Base-by-base conservation (phyloP, 768 basidiomycete genomes). In the Phlegmacium glaucopus region DNA sequence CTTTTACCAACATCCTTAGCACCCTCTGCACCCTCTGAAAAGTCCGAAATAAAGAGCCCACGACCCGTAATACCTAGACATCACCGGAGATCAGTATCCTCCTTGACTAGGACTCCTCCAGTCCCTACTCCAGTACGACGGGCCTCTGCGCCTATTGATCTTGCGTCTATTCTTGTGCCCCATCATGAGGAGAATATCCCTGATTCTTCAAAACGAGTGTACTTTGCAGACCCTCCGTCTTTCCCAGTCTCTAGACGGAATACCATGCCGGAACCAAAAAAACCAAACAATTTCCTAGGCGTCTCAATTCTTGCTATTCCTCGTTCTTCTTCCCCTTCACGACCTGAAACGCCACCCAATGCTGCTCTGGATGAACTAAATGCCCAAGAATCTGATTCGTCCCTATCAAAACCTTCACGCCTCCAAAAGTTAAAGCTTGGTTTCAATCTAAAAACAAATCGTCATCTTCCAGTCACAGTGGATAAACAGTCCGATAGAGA, bases 201-300 rank as follows among this genome's bases (percentile, higher is more conserved):
- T 9, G 38, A 48, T 26, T 54, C 41, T 27, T 42, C 52, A 4
- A 56, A 60, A 34, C 68, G 56, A 38, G 67, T 69, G 6, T 70
- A 59, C 54, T 70, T 70, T 45, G 57, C 59, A 27, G 67, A 68
- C 47, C 52, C 54, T 18, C 27, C 47, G 16, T 25, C 37, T 18
- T 12, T 53, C 9, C 46, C 54, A 40, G 49, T 57, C 13, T 26
- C 48, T 17, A 53, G 60, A 47, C 56, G 59, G 16, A 61, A 57
- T 48, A 60, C 60, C 4, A 44, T 58, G 44, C 52, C 57, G 7
- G 54, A 52, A 42, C 50, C 49, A 16, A 35, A 39, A 42, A 15
- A 43, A n/a, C 13, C 45, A 9, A 29, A 39, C 22, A 41, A 50
- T 12, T n/a, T 48, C n/a, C 27, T 48, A 26, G 51, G 43, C 36